Percentiles rank a stretch among this genome's conserved stretches.
phyloP scores from a whole-genome alignment of 2,329 filamentous ascomycete genomes.

The Ophidiomyces ophidiicola region DNA sequence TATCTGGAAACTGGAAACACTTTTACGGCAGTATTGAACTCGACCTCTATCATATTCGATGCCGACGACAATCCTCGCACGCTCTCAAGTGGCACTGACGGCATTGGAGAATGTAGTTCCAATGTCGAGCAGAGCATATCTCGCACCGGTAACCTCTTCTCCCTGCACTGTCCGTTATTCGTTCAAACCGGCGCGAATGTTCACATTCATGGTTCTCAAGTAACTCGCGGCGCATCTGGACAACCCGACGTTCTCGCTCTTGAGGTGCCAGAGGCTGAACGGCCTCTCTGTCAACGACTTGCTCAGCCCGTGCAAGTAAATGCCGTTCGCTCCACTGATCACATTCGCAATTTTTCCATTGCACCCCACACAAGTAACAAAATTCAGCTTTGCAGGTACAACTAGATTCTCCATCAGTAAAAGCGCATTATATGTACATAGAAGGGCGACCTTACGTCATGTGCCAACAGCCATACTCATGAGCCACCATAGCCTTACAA shows the following conservation, averaged over 20 bases:
- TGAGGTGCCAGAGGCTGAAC: background rate
- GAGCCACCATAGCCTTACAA: conserved; percentile 46
- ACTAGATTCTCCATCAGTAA: background rate
- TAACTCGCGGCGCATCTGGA: conserved; percentile 1
- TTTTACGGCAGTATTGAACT: too few species aligned
- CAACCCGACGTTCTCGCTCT: background rate
- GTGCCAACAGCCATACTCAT: conserved; percentile 25
- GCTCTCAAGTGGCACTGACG: conserved; percentile 2
- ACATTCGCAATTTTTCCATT: conserved; percentile 5
- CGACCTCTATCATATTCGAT: too few species aligned
- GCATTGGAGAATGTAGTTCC: conserved; percentile 7
- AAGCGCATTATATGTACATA: too few species aligned
- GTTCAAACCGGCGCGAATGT: conserved; percentile 1
- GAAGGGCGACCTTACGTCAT: conserved; percentile 25
- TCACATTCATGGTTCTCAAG: conserved; percentile 7
- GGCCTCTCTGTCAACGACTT: background rate
- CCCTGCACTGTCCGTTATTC: background rate
- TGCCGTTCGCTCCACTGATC: background rate
- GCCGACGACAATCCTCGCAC: conserved; percentile 5
- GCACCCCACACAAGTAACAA: conserved; percentile 1
- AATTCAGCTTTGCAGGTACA: conserved; percentile 3
- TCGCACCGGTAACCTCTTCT: conserved; percentile 2
- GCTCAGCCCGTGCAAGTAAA: conserved; percentile 1
- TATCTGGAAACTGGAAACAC: too few species aligned
- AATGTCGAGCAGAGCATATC: conserved; percentile 2